Evolutionary conservation across 345 rosid species (phyloP).

Genomic region (Gossypioides kirkii): DNA sequence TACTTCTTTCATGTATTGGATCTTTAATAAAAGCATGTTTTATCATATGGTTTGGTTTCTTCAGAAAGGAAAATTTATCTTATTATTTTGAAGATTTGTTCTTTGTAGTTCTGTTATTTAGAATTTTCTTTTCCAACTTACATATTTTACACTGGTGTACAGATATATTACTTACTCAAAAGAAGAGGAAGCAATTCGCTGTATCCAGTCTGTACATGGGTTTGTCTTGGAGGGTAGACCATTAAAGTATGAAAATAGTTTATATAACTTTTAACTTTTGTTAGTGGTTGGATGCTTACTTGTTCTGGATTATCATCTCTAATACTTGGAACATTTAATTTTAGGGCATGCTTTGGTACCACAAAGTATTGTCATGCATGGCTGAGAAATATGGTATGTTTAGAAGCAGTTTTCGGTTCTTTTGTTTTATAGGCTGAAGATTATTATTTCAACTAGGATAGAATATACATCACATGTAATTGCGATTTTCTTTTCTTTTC

Average conservation of each 20-base stretch:
- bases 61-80: not conserved
- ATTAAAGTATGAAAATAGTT: slow-evolving; percentile 42
- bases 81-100: not conserved
- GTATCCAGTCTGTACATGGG: slow-evolving; percentile 89
- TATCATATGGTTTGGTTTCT: not conserved
- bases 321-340: slow-evolving; percentile 9
- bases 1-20: not conserved
- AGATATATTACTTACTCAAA: slow-evolving; percentile 80
- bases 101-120: not conserved
- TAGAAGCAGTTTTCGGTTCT: slow-evolving; percentile 10
- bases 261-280: not conserved
- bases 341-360: slow-evolving; percentile 93
- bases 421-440: not conserved
- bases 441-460: too few species aligned
- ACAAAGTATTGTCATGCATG: slow-evolving; percentile 97
- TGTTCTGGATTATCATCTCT: not conserved
- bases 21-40: not conserved
- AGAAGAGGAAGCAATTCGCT: slow-evolving; percentile 91
- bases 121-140: not conserved
- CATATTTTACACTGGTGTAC: not conserved
- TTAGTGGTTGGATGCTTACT: not conserved
- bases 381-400: slow-evolving; percentile 78
- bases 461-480: not conserved
- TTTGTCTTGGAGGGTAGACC: slow-evolving; percentile 79
- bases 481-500: slow-evolving; percentile 6